Evolutionary conservation across 495 filamentous ascomycete genomes (phyloP), one percentile per base, ranked within the genome.

Genomic region (Aspergillus sparsus): DNA sequence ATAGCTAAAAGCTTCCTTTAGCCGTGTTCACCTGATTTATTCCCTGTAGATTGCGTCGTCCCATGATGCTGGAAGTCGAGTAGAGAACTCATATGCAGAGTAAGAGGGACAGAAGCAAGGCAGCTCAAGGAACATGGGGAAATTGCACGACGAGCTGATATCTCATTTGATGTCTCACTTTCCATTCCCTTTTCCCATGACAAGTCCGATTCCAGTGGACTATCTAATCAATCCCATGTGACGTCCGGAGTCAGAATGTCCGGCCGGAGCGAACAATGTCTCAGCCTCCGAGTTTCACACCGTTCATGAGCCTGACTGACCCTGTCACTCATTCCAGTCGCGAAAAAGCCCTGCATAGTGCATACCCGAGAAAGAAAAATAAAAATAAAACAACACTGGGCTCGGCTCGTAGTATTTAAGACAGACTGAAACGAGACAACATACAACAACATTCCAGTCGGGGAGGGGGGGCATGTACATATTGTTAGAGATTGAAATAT

Each of bases 1-100:
- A 39, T 54, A 54, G 58, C 58, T 34, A 60, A 60, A 49, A 54
- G 31, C 39, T 60, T 21, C 35, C 52, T 54, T 13, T 54, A 13
- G 6, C 52, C 52, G 11, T 41, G 35, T 34, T 54, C 32, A 51
- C 21, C 49, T 51, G 21, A 15, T 13, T 41, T 34, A n/a, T 12
- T 31, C 32, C 33, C 16, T 46, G 15, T 55, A 42, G 9, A 55
- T 44, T 10, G 10, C 53, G 18, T 41, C 53, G 18, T 41, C 34
- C 18, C 15, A 12, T 27, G 36, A 39, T 7, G 35, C 37, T 35
- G 9, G 21, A 41, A 13, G 27, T 34, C 2, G 36, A 56, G 41
- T 56, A 46, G 21, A 42, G 53, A 56, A 46, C 11, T 45, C 37
- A 47, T 32, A 51, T 51, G 49, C 49, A 51, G 3, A 33, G 49